Base-by-base conservation (phyloP, 805 yeast genomes). In the Ogataea henricii region DNA sequence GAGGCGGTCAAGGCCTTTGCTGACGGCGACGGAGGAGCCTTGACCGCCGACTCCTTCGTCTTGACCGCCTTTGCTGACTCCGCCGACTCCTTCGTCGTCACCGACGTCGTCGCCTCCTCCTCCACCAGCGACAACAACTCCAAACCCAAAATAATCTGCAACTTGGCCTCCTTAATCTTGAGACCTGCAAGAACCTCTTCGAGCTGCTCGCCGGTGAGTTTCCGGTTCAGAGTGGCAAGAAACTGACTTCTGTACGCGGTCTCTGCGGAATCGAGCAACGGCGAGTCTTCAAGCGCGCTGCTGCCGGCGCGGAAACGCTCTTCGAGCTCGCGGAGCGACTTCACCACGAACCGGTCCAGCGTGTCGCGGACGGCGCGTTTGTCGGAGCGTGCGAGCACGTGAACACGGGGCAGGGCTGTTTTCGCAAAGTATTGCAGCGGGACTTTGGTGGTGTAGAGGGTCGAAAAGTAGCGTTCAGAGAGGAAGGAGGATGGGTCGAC, bases 371-470 rank as follows among this genome's bases (percentile, higher is more conserved):
- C 62, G 30, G 59, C 36, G 20, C 52, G 51, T 3, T 32, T 5
- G 44, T 64, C 55, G 3, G 62, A 55, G 23, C 56, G 58, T 3
- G 67, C 48, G 6, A 66, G 46, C 1, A 64, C 43, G 33, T 62
- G 58, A 18, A 66, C 50, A 36, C 67, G 56, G 0, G 70, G 62
- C 6, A 67, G 38, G 1, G 68, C 57, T 2, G 68, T 63, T 44
- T 67, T 67, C 3, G 64, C 53, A 37, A 67, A 66, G 40, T 58
- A 59, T 44, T 63, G 64, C 6, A 66, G 25, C 10, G 66, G 64
- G 2, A 55, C 52, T 2, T 62, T 48, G n/a, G 45, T 43, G 16
- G 48, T 53, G 49, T 66, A 67, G 4, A 67, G 49, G 6, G 59
- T 54, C 1, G 62, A 48, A 25, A 55, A 60, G 44, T 67, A 67